These are phyloP conservation scores for Rutidosis leptorrhynchoides DNA, from an alignment of 129 eudicot genomes.

Conservation along the genomic window DNA sequence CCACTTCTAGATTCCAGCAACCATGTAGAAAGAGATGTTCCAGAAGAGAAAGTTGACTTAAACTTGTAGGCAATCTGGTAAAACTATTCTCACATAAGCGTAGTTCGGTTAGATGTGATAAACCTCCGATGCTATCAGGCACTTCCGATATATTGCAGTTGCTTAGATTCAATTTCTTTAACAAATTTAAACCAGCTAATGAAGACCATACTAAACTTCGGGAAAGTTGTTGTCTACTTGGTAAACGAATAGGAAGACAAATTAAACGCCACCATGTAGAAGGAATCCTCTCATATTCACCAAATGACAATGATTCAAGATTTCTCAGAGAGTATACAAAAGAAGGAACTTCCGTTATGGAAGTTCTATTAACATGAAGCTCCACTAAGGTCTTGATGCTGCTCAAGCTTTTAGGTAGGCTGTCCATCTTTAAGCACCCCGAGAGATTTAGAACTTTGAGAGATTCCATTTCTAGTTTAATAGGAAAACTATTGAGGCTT, in stretches of 20 bases:
- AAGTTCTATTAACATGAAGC: no score
- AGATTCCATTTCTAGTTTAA: not conserved
- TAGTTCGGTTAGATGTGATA: not conserved
- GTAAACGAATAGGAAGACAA: not conserved
- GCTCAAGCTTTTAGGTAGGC: no score
- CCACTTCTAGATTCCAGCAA: not conserved
- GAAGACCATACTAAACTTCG: not conserved
- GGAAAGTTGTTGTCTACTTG: not conserved
- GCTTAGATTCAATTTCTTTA: not conserved
- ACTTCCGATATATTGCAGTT: no score
- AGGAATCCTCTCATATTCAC: no score
- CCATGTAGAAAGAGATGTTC: not conserved
- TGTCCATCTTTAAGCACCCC: constrained; percentile 5
- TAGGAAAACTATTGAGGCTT: not conserved
- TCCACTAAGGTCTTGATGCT: no score
- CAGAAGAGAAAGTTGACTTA: constrained; percentile 4
- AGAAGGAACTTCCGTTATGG: no score
- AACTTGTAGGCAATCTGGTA: constrained; percentile 14
- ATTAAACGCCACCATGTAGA: not conserved
- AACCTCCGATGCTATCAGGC: constrained; percentile 1
- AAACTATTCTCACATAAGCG: not conserved
- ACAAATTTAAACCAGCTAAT: not conserved
- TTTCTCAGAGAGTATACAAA: no score
- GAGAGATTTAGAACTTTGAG: not conserved
- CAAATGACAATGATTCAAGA: no score